phyloP scores from a whole-genome alignment of 192 early-diverging fungal species.

The Kappamyces sp. region DNA sequence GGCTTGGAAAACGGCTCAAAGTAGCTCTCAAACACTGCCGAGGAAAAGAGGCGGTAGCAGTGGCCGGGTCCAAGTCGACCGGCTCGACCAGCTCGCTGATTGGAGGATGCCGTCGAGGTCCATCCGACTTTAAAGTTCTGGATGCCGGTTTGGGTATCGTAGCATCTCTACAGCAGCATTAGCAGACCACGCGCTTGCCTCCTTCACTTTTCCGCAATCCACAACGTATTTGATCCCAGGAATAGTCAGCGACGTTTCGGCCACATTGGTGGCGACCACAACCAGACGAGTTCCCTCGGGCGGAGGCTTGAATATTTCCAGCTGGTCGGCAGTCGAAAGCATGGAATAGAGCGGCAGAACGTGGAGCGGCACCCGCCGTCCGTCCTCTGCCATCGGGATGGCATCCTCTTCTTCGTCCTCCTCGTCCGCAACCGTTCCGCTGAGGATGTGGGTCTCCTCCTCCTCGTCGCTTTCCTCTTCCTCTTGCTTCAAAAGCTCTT shows the following conservation, averaged over 20 bases:
- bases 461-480: slow-evolving; percentile 68
- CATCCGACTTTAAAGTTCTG: slow-evolving; percentile 87
- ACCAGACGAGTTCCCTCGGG: slow-evolving; percentile 85
- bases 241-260: slow-evolving; percentile 98
- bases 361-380: slow-evolving; percentile 57
- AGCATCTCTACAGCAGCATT: slow-evolving; percentile 46
- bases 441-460: slow-evolving; percentile 53
- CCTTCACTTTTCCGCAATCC: slow-evolving; percentile 91
- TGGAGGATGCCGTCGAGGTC: slow-evolving; percentile 90
- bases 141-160: slow-evolving; percentile 78
- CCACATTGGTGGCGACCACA: slow-evolving; percentile 96
- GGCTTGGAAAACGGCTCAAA: slow-evolving; percentile 81
- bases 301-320: slow-evolving; percentile 83
- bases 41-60: slow-evolving; percentile 91
- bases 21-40: slow-evolving; percentile 87
- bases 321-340: slow-evolving; percentile 82
- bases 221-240: slow-evolving; percentile 93
- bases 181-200: slow-evolving; percentile 16
- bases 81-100: slow-evolving; percentile 95
- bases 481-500: slow-evolving; percentile 49
- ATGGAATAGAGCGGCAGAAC: slow-evolving; percentile 97
- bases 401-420: slow-evolving; percentile 44
- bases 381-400: slow-evolving; percentile 1
- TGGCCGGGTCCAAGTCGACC: slow-evolving; percentile 94
- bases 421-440: slow-evolving; percentile 45